Percentiles rank a stretch among this genome's conserved stretches.
These are phyloP conservation scores for Herpotrichia juniperi DNA, from an alignment of 2,329 filamentous ascomycete genomes.

Conservation along the genomic window DNA sequence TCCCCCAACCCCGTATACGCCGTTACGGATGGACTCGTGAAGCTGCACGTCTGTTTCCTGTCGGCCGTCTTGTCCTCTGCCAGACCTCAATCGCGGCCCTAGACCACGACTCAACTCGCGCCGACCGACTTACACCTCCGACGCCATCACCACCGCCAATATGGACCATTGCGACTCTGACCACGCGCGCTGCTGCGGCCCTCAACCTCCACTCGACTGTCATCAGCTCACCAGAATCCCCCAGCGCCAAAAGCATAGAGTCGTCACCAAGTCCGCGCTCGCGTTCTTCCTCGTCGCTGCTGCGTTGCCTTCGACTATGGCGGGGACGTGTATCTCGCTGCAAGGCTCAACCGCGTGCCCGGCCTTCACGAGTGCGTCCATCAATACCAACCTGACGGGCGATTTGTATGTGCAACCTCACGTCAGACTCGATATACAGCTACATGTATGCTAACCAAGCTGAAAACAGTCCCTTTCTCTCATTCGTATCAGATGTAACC, in stretches of 20 bases:
- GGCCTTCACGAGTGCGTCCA: constrained; percentile 73
- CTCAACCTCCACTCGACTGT: constrained; percentile 12
- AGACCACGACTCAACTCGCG: constrained; percentile 4
- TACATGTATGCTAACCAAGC: constrained; percentile 21
- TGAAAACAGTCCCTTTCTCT: constrained; percentile 76
- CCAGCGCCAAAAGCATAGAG: constrained; percentile 29
- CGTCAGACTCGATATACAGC: constrained; percentile 30
- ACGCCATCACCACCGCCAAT: constrained; percentile 4
- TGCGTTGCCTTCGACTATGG: constrained; percentile 36
- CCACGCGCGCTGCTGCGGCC: constrained; percentile 6
- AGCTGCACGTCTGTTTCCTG: constrained; percentile 33
- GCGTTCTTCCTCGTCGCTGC: constrained; percentile 36
- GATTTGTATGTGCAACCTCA: constrained; percentile 63
- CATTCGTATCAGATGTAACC: constrained; percentile 74
- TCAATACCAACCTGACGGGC: constrained; percentile 68
- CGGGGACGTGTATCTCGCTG: constrained; percentile 69
- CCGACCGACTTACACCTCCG: neutral
- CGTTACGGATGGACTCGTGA: constrained; percentile 40
- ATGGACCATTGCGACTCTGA: constrained; percentile 25
- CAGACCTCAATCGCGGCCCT: constrained; percentile 17
- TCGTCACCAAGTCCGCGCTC: constrained; percentile 20
- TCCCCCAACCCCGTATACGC: constrained; percentile 3
- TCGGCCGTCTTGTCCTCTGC: constrained; percentile 24
- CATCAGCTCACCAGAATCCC: constrained; percentile 13
- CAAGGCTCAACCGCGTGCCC: constrained; percentile 72